These are phyloP conservation scores for Geosmithia morbida DNA, from an alignment of 2,329 filamentous ascomycete species.

Conservation along the genomic window DNA sequence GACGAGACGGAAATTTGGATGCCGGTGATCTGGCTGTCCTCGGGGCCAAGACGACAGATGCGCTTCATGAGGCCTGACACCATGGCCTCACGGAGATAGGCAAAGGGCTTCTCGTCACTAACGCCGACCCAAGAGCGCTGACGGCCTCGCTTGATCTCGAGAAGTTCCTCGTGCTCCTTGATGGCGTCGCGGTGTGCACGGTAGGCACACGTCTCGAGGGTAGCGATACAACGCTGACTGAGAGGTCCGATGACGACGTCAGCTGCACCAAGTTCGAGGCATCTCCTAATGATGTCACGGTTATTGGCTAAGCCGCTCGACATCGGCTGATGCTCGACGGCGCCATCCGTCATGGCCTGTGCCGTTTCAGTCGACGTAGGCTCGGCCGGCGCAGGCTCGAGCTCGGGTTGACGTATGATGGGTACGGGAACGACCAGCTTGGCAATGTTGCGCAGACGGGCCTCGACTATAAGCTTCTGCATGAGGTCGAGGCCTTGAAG, in stretches of 20 bases:
- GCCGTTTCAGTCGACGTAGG: slow-evolving; percentile 2
- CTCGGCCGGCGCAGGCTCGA: neutral
- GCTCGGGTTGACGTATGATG: slow-evolving; percentile 25
- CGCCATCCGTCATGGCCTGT: slow-evolving; percentile 20
- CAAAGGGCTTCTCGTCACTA: slow-evolving; percentile 71
- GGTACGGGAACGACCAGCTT: slow-evolving; percentile 43
- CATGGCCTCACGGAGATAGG: slow-evolving; percentile 85
- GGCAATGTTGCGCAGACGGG: slow-evolving; percentile 38
- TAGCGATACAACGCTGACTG: slow-evolving; percentile 56
- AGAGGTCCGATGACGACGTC: slow-evolving; percentile 78
- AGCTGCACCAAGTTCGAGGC: slow-evolving; percentile 71
- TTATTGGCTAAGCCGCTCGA: slow-evolving; percentile 13
- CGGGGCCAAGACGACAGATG: slow-evolving; percentile 60
- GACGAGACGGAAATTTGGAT: slow-evolving; percentile 54
- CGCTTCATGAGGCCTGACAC: slow-evolving; percentile 81
- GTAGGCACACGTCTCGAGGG: slow-evolving; percentile 72
- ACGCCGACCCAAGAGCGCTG: slow-evolving; percentile 90
- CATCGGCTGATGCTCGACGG: slow-evolving; percentile 18
- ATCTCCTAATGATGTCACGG: slow-evolving; percentile 44
- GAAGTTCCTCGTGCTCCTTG: slow-evolving; percentile 56
- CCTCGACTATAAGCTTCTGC: slow-evolving; percentile 42
- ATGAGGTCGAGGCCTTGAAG: slow-evolving; percentile 40
- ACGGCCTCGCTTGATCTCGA: slow-evolving; percentile 59
- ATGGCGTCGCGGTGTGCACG: slow-evolving; percentile 63
- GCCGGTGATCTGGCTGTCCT: slow-evolving; percentile 46